Percentiles rank a stretch among this genome's conserved stretches.
Conservation (phyloP, 352 stramenopile genomes). For the Globisporangium nunn region DNA sequence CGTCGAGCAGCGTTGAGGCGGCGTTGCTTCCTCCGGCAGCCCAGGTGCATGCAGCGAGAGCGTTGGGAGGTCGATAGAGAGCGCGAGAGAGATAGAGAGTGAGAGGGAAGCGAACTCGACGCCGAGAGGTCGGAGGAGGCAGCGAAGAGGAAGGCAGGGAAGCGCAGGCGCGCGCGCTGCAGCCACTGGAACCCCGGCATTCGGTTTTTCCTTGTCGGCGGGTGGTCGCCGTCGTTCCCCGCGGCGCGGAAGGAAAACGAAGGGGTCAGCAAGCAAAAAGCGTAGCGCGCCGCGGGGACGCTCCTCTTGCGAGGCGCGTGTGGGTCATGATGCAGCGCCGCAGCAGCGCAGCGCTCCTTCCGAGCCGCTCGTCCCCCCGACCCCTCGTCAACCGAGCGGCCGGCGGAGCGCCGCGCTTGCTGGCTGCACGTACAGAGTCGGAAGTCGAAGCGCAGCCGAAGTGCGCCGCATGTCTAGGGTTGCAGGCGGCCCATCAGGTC, state of each 20-base stretch:
- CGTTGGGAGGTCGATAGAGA: no score
- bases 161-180: constrained; percentile 7
- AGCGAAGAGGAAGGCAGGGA: constrained; percentile 3
- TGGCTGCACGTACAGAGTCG: neutral
- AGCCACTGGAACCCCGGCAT: constrained; percentile 58
- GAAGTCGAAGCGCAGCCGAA: neutral
- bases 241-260: constrained; percentile 47
- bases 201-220: constrained; percentile 56
- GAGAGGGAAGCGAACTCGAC: constrained; percentile 10
- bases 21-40: neutral
- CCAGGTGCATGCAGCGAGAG: no score
- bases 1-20: no score
- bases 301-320: neutral
- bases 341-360: constrained; percentile 6
- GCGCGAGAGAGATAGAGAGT: neutral
- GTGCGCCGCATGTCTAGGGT: constrained; percentile 43
- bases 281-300: constrained; percentile 4
- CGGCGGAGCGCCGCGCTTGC: neutral
- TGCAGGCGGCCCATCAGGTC: constrained; percentile 54
- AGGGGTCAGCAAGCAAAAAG: constrained; percentile 61
- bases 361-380: constrained; percentile 7
- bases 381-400: neutral
- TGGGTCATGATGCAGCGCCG: neutral
- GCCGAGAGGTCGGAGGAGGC: neutral
- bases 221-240: neutral